Evolutionary conservation across 768 basidiomycete species (phyloP).

Genomic region (Boletus vermiculosoides): DNA sequence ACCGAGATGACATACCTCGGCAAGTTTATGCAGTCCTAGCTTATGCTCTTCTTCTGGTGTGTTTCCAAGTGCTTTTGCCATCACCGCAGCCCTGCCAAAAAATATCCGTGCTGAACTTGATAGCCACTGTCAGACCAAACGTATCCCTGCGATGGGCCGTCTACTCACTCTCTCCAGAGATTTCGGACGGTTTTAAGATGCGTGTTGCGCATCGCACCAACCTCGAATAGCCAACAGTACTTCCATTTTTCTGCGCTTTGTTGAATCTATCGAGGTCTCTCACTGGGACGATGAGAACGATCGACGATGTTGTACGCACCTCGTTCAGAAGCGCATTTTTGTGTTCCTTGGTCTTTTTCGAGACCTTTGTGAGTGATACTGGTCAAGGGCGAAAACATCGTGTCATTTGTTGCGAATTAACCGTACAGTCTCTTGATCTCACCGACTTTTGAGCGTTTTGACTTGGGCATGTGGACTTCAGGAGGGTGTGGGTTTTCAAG

Average conservation of each 20-base stretch:
- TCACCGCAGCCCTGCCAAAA: constrained; percentile 82
- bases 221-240: constrained; percentile 94
- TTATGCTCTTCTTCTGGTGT: constrained; percentile 86
- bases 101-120: constrained; percentile 75
- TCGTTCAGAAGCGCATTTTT: constrained; percentile 82
- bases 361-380: constrained; percentile 94
- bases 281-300: constrained; percentile 5
- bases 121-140: constrained; percentile 7
- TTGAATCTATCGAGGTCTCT: constrained; percentile 62
- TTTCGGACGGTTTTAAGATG: constrained; percentile 91
- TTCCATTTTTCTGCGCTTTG: constrained; percentile 84
- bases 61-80: constrained; percentile 93
- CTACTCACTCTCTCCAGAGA: constrained; percentile 85
- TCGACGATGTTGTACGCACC: constrained; percentile 41
- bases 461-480: constrained; percentile 67
- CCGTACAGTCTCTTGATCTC: constrained; percentile 32
- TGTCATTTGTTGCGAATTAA: constrained; percentile 1
- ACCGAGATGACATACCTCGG: constrained; percentile 55
- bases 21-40: constrained; percentile 73
- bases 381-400: constrained; percentile 21
- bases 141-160: background rate
- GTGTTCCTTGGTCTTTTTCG: constrained; percentile 89
- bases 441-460: constrained; percentile 89
- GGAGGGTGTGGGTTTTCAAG: constrained; percentile 39
- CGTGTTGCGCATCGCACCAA: constrained; percentile 93